Evolutionary conservation across 805 yeast species (phyloP).

Genomic region (Jamesozyma spencerorum): DNA sequence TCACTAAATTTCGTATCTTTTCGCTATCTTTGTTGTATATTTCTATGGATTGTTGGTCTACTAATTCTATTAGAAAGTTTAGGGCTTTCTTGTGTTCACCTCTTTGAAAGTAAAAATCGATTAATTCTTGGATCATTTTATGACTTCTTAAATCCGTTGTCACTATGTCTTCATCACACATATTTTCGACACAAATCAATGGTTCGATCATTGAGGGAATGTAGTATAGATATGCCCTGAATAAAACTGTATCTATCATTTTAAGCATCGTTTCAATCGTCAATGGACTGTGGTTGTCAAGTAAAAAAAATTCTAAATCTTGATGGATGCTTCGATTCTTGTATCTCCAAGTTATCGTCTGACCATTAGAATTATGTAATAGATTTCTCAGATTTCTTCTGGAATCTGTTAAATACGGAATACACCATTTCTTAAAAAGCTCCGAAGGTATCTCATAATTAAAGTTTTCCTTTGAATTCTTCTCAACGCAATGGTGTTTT

Average conservation of each 20-base stretch:
- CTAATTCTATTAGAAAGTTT: constrained; percentile 37
- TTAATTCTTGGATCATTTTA: constrained; percentile 52
- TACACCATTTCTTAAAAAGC: constrained; percentile 26
- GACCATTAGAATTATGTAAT: constrained; percentile 6
- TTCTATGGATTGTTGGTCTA: not conserved
- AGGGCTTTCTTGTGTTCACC: constrained; percentile 59
- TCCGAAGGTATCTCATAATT: constrained; percentile 9
- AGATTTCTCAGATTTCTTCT: constrained; percentile 35
- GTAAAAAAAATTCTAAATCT: constrained; percentile 22
- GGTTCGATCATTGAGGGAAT: constrained; percentile 75
- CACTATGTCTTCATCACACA: constrained; percentile 60
- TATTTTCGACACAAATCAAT: constrained; percentile 63
- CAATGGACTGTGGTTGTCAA: constrained; percentile 26
- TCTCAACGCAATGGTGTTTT: constrained; percentile 9
- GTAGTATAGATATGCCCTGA: constrained; percentile 60
- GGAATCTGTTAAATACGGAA: constrained; percentile 40
- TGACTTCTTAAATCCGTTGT: constrained; percentile 40
- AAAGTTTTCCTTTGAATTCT: not conserved
- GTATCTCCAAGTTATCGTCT: constrained; percentile 15
- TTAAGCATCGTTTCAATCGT: constrained; percentile 33
- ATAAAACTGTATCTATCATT: constrained; percentile 67
- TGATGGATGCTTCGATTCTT: constrained; percentile 16
- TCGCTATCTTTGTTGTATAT: constrained; percentile 4
- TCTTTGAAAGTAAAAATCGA: constrained; percentile 68
- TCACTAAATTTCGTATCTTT: constrained; percentile 10